Evolutionary conservation across 371 early-diverging fungal genomes (phyloP).

Genomic region (Apophysomyces trapeziformis): DNA sequence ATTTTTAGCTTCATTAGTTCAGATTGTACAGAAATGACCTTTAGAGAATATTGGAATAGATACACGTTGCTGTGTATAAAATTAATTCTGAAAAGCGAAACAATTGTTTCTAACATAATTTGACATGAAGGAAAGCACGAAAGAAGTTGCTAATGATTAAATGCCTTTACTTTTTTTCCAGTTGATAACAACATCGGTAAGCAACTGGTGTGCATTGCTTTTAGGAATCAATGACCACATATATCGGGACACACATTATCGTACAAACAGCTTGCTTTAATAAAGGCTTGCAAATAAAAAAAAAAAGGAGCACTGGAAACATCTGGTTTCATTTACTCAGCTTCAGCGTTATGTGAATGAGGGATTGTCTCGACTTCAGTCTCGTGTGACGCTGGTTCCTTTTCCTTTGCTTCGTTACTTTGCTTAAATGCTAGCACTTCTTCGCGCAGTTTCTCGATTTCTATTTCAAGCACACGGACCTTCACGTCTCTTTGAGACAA

Average conservation of each 20-base stretch:
- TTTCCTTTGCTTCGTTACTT: neutral
- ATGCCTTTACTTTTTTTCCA: too few species aligned
- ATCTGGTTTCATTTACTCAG: neutral
- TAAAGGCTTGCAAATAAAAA: neutral
- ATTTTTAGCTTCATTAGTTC: too few species aligned
- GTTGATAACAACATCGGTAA: neutral
- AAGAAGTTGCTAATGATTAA: too few species aligned
- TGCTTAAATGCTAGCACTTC: neutral
- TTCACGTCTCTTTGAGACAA: slow-evolving; percentile 76
- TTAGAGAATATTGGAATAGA: too few species aligned
- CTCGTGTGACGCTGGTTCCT: neutral
- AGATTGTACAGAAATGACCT: too few species aligned
- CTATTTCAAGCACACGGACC: slow-evolving; percentile 82
- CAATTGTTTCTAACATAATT: too few species aligned
- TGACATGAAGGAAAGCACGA: too few species aligned
- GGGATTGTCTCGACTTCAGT: neutral
- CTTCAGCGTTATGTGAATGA: slow-evolving; percentile 8
- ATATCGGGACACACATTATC: neutral
- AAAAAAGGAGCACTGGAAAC: neutral
- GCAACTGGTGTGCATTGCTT: neutral
- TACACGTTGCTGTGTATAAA: too few species aligned
- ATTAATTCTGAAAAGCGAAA: too few species aligned
- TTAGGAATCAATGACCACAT: too few species aligned
- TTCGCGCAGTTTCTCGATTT: slow-evolving; percentile 54
- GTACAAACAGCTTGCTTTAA: slow-evolving; percentile 1